Evolutionary conservation across 2,329 filamentous ascomycete genomes (phyloP).

Genomic region (Pyrenophora graminea): DNA sequence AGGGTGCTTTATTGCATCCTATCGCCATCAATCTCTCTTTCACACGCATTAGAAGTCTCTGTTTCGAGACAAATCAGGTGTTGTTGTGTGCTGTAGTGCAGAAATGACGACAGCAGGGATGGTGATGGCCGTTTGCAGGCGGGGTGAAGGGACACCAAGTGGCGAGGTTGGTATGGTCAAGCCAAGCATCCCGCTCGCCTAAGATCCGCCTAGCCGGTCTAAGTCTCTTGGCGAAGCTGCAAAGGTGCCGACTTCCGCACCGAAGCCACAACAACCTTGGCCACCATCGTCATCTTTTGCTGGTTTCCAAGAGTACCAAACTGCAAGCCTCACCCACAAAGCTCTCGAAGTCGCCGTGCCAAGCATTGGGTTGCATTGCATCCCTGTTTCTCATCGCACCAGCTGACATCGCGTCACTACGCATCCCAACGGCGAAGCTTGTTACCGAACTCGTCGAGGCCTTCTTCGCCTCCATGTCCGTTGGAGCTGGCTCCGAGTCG

Average conservation of each 20-base stretch:
- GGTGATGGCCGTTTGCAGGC: slow-evolving; percentile 3
- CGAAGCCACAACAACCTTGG: slow-evolving; percentile 3
- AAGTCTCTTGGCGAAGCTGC: slow-evolving; percentile 16
- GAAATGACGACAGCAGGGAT: slow-evolving; percentile 9
- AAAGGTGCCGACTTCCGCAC: slow-evolving; percentile 20
- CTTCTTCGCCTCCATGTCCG: slow-evolving; percentile 13
- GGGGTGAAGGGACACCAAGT: slow-evolving; percentile 2
- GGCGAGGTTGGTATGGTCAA: neutral
- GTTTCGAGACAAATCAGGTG: neutral
- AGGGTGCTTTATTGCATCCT: slow-evolving; percentile 3
- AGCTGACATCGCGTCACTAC: slow-evolving; percentile 17
- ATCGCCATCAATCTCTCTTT: neutral
- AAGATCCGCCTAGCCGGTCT: slow-evolving; percentile 25
- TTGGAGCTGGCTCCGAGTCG: slow-evolving; percentile 19
- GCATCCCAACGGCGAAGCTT: slow-evolving; percentile 33
- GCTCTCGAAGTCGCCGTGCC: slow-evolving; percentile 13
- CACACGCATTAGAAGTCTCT: neutral
- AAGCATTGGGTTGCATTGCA: slow-evolving; percentile 17
- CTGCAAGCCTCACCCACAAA: slow-evolving; percentile 15
- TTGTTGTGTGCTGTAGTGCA: neutral
- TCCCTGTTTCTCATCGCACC: slow-evolving; percentile 6
- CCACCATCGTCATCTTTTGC: slow-evolving; percentile 21
- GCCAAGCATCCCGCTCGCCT: slow-evolving; percentile 19
- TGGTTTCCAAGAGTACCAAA: slow-evolving; percentile 15
- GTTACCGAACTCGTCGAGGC: slow-evolving; percentile 21